phyloP scores from a whole-genome alignment of 176 grass and related monocot species.

The Eragrostis nindensis region DNA sequence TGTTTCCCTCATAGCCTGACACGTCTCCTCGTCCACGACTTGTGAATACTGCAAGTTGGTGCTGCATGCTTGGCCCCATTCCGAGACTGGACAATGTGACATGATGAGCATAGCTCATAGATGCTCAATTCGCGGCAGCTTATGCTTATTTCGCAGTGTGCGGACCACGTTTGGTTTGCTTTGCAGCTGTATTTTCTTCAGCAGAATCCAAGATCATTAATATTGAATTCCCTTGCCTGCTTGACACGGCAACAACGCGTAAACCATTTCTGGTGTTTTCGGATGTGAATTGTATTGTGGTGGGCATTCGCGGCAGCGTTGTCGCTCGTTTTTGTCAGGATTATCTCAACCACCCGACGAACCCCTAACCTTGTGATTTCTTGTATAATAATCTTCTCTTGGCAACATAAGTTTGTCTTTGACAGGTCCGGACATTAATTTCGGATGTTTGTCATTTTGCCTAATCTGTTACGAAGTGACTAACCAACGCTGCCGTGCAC shows the following conservation, averaged over 20 bases:
- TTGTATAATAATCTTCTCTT: neutral
- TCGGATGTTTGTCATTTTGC: conserved; percentile 34
- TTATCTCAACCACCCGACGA: conserved; percentile 53
- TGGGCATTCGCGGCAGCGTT: conserved; percentile 21
- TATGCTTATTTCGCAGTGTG: conserved; percentile 22
- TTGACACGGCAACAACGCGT: neutral
- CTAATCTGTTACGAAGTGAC: conserved; percentile 33
- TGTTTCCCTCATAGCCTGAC: conserved; percentile 10
- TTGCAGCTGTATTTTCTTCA: neutral
- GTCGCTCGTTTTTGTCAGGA: conserved; percentile 46
- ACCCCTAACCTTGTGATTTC: neutral
- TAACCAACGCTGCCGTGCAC: neutral
- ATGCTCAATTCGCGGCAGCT: conserved; percentile 29
- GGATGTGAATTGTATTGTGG: neutral
- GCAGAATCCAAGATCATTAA: neutral
- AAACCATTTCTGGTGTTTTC: neutral
- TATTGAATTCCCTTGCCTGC: neutral
- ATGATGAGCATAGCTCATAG: conserved; percentile 22
- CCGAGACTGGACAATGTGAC: conserved; percentile 23
- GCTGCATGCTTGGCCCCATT: neutral
- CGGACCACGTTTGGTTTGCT: conserved; percentile 12
- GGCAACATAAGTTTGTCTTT: conserved; percentile 45
- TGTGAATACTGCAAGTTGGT: neutral
- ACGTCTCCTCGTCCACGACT: conserved; percentile 19
- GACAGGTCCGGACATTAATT: conserved; percentile 18